These are phyloP conservation scores for Apiotrichum mycotoxinovorans DNA, from an alignment of 1,284 basidiomycete genomes.

Conservation along the genomic window DNA sequence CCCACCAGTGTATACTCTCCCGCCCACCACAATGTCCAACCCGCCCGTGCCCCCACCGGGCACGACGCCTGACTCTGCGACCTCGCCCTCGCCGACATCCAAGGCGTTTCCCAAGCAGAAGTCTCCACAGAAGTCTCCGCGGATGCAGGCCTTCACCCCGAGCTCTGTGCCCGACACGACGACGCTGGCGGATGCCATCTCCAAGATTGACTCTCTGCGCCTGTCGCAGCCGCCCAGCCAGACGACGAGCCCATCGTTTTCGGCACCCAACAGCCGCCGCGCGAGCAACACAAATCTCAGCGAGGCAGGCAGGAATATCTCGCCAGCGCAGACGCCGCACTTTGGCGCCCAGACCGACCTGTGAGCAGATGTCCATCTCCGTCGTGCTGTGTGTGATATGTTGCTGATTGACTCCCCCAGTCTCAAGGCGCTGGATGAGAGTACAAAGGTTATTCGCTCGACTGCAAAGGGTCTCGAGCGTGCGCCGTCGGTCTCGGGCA, in stretches of 20 bases:
- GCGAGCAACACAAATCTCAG: not conserved
- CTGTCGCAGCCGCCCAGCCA: slow-evolving; percentile 31
- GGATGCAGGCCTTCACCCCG: slow-evolving; percentile 12
- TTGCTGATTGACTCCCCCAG: slow-evolving; percentile 20
- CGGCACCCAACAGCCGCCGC: slow-evolving; percentile 29
- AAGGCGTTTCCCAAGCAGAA: slow-evolving; percentile 1
- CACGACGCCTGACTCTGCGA: not conserved
- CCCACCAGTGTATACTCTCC: not conserved
- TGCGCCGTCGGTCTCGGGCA: slow-evolving; percentile 50
- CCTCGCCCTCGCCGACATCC: not conserved
- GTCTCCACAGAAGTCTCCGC: slow-evolving; percentile 17
- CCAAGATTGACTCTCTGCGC: slow-evolving; percentile 42
- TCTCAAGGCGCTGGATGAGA: slow-evolving; percentile 46
- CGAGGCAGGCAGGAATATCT: slow-evolving; percentile 15
- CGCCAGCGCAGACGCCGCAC: slow-evolving; percentile 47
- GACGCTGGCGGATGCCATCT: slow-evolving; percentile 44
- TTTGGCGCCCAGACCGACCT: slow-evolving; percentile 49
- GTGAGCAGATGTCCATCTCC: no score
- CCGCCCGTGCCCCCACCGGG: slow-evolving; percentile 20
- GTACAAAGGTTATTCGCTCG: slow-evolving; percentile 44
- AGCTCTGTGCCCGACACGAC: slow-evolving; percentile 23
- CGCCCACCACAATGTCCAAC: slow-evolving; percentile 26
- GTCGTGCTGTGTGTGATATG: no score
- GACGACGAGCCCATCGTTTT: slow-evolving; percentile 25
- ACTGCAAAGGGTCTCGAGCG: slow-evolving; percentile 37